Percentiles rank a stretch among this genome's conserved stretches.
Conservation (phyloP, 345 rosid genomes). For the Acer saccharum region DNA sequence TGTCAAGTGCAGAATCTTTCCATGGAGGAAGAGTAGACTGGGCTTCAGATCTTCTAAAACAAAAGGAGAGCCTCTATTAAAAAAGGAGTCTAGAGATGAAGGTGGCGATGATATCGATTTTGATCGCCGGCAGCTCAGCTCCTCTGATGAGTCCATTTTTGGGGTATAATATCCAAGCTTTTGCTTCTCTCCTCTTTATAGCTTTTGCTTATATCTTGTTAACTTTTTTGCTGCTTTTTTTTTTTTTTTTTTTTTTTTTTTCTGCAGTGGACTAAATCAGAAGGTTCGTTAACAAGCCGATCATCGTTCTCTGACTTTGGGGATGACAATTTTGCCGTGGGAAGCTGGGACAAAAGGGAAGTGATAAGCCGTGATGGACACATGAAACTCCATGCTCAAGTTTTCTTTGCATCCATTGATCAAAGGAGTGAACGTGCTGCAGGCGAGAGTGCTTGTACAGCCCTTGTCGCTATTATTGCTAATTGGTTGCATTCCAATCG, state of each 20-base stretch:
- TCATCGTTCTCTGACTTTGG: conserved; percentile 61
- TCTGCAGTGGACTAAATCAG: conserved; percentile 44
- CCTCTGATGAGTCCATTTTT: conserved; percentile 54
- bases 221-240: background rate
- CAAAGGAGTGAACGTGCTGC: conserved; percentile 72
- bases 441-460: conserved; percentile 79
- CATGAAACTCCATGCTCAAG: conserved; percentile 53
- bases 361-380: conserved; percentile 60
- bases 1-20: conserved; percentile 45
- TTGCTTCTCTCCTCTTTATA: background rate
- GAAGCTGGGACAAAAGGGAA: conserved; percentile 68
- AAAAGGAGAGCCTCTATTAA: conserved; percentile 63
- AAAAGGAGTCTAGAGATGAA: conserved; percentile 52
- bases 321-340: conserved; percentile 57
- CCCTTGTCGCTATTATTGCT: conserved; percentile 65
- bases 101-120: conserved; percentile 71
- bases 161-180: conserved; percentile 28
- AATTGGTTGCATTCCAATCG: conserved; percentile 62
- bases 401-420: conserved; percentile 74
- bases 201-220: background rate
- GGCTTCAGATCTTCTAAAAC: conserved; percentile 44
- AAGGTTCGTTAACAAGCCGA: conserved; percentile 40
- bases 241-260: background rate
- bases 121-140: conserved; percentile 64
- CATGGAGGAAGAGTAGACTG: conserved; percentile 58